Conservation (phyloP, 441 rosid species). For the Arabidopsis hybrid region DNA sequence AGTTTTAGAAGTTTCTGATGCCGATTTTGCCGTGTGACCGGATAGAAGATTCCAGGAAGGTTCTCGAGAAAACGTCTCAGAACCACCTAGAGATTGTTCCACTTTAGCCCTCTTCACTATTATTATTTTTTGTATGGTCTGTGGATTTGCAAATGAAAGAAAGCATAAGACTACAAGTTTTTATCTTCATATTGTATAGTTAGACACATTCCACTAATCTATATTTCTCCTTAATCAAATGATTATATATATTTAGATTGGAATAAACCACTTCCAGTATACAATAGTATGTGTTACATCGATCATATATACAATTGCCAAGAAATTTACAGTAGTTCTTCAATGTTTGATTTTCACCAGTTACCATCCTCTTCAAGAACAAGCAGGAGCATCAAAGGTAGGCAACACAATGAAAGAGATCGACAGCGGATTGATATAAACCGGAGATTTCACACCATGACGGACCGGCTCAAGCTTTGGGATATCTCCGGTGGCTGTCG, state of each 20-base stretch:
- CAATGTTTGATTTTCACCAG: not conserved
- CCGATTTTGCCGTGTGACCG: slow-evolving; percentile 69
- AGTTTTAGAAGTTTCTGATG: slow-evolving; percentile 72
- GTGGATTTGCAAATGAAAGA: slow-evolving; percentile 32
- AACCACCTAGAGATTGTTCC: slow-evolving; percentile 31
- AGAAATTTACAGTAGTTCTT: slow-evolving; percentile 22
- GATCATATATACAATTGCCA: slow-evolving; percentile 40
- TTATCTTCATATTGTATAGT: slow-evolving; percentile 38
- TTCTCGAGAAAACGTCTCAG: slow-evolving; percentile 40
- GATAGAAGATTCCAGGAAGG: slow-evolving; percentile 23
- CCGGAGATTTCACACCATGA: slow-evolving; percentile 53
- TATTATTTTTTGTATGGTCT: slow-evolving; percentile 32
- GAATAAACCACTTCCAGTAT: not conserved
- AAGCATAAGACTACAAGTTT: slow-evolving; percentile 28
- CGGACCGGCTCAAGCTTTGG: slow-evolving; percentile 68
- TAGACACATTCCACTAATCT: slow-evolving; percentile 29
- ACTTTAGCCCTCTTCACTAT: slow-evolving; percentile 27
- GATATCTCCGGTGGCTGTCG: slow-evolving; percentile 57
- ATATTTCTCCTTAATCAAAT: slow-evolving; percentile 33
- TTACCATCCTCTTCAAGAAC: slow-evolving; percentile 47
- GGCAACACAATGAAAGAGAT: slow-evolving; percentile 82
- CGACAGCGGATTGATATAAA: slow-evolving; percentile 64
- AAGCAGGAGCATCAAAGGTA: slow-evolving; percentile 81
- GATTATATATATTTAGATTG: not conserved
- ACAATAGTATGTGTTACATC: not conserved